A percentile compares a stretch with the other conserved stretches of the same genome.
phyloP scores from a whole-genome alignment of 2,329 filamentous ascomycete genomes.

The Chrysoporthe austroafricana region DNA sequence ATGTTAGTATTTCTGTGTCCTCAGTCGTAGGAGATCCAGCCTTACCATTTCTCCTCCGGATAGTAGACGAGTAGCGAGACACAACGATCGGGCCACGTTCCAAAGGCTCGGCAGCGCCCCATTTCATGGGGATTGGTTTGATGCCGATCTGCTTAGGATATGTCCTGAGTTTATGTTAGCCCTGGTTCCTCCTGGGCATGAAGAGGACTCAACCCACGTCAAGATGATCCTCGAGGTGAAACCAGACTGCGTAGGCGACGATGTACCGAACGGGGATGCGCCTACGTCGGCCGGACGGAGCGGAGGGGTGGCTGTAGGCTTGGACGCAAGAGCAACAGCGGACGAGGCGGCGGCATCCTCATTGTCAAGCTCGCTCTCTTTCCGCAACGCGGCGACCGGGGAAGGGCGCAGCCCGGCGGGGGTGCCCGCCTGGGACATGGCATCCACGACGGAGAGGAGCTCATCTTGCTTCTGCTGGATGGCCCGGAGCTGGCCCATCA shows the following conservation, averaged over 20 bases:
- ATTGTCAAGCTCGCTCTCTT: slow-evolving; percentile 23
- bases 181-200: neutral
- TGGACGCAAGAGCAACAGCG: slow-evolving; percentile 30
- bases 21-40: slow-evolving; percentile 18
- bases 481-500: slow-evolving; percentile 27
- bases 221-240: slow-evolving; percentile 29
- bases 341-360: slow-evolving; percentile 28
- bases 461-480: slow-evolving; percentile 30
- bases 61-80: slow-evolving; percentile 73
- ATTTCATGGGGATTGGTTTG: slow-evolving; percentile 84
- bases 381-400: slow-evolving; percentile 12
- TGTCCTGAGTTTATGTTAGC: slow-evolving; percentile 49
- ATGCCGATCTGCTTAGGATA: slow-evolving; percentile 95
- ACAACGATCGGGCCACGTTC: slow-evolving; percentile 88
- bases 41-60: slow-evolving; percentile 79
- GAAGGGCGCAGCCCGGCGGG: slow-evolving; percentile 19
- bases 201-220: slow-evolving; percentile 22
- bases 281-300: slow-evolving; percentile 31
- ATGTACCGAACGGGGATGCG: slow-evolving; percentile 13
- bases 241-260: slow-evolving; percentile 17
- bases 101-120: slow-evolving; percentile 78
- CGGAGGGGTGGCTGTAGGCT: slow-evolving; percentile 32
- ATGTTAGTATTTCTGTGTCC: slow-evolving; percentile 15
- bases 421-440: slow-evolving; percentile 19
- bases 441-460: slow-evolving; percentile 28